Percentiles rank a stretch among this genome's conserved stretches.
phyloP scores from a whole-genome alignment of 2,329 filamentous ascomycete species.

The Knufia petricola region DNA sequence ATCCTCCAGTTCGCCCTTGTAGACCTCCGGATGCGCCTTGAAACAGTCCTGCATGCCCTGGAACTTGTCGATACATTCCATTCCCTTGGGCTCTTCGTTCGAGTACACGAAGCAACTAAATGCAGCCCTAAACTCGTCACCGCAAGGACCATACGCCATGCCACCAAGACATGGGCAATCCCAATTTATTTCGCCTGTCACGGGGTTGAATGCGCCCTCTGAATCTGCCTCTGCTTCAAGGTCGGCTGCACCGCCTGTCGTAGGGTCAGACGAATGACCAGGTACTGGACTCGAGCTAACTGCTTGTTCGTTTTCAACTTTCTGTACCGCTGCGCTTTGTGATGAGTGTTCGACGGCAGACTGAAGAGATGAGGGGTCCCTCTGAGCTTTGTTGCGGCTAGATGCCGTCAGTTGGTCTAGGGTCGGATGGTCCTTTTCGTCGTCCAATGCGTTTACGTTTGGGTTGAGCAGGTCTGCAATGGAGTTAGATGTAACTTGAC shows the following conservation, averaged over 20 bases:
- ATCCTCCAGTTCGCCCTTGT: constrained; percentile 76
- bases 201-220: constrained; percentile 92
- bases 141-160: constrained; percentile 93
- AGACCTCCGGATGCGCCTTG: constrained; percentile 81
- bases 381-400: constrained; percentile 26
- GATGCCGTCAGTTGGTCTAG: constrained; percentile 19
- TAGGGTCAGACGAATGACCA: constrained; percentile 13
- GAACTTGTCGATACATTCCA: constrained; percentile 96
- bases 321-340: constrained; percentile 13
- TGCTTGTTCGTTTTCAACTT: constrained; percentile 12
- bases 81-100: constrained; percentile 88
- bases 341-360: constrained; percentile 16
- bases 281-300: neutral
- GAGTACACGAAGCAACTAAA: constrained; percentile 99
- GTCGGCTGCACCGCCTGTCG: constrained; percentile 34
- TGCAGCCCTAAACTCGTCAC: constrained; percentile 86
- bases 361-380: constrained; percentile 44
- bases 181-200: constrained; percentile 99
- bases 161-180: constrained; percentile 95
- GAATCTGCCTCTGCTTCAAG: constrained; percentile 74
- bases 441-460: constrained; percentile 16
- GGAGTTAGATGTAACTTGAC: neutral
- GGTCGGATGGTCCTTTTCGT: constrained; percentile 14
- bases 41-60: constrained; percentile 98
- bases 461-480: constrained; percentile 21